Evolutionary conservation across 176 grass and related monocot species (phyloP), one percentile per base, ranked within the genome.

Genomic region (Triticum dicoccoides): DNA sequence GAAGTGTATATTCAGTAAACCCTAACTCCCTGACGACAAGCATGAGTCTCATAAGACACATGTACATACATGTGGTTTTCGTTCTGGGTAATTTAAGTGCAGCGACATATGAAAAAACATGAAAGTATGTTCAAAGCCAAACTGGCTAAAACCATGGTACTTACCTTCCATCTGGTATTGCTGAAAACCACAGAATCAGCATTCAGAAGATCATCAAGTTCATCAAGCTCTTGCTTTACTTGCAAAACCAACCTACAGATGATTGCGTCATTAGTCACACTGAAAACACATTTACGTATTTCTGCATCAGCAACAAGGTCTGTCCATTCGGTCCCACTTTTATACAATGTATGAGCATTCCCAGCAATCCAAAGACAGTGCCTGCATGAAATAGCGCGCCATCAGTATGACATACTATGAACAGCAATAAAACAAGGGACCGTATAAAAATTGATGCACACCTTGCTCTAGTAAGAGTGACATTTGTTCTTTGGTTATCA

Each of bases 401-500:
- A 49, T 14, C 30, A 15, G 1, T 14, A 9, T 8, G 32, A 33
- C 80, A 72, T 68, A 69, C 1, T 23, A 74, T 41, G 66, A 83
- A 73, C 13, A 79, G 71, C 14, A 76, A 24, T 34, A 14, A 64
- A 69, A 42, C 27, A 83, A 75, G 42, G 72, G 6, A 13, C 42
- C 24, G 3, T 1, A 29, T 13, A 47, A 47, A 38, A 68, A 69
- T 54, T 61, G 33, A 88, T 69, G 32, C 59, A 27, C 61, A 95
- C 92, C 90, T 94, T 85, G 92, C 95, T 88, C 95, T 97, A 72
- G 95, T 97, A 77, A 95, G 77, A 44, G 92, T 86, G 82, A 97
- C 95, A 91, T 92, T 97, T 73, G 88, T 88, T 71, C 95, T 89
- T 80, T 87, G 92, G 17, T 69, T 76, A 86, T 97, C 87, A 34